Evolutionary conservation across 257 asterid genomes (phyloP).

Genomic region (Lycium ferocissimum): DNA sequence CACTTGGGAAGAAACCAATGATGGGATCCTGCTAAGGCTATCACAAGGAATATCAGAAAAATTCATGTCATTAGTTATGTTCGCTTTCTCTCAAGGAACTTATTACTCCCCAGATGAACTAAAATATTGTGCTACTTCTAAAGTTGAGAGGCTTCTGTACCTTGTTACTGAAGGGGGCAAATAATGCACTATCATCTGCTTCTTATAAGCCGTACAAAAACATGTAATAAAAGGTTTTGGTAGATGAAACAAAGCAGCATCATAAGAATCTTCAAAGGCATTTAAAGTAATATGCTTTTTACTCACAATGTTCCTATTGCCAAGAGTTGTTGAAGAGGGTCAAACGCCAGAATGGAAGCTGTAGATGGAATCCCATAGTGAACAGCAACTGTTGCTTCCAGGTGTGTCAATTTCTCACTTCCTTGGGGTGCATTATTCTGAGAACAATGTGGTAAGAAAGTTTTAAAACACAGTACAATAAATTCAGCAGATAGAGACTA

Average conservation of each 20-base stretch:
- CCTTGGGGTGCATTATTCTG: constrained; percentile 45
- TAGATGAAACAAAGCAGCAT: neutral
- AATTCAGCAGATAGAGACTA: constrained; percentile 21
- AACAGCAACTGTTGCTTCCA: constrained; percentile 64
- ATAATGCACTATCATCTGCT: constrained; percentile 11
- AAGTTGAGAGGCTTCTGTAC: constrained; percentile 9
- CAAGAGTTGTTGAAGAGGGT: constrained; percentile 81
- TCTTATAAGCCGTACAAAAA: neutral
- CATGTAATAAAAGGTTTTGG: neutral
- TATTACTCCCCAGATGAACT: neutral
- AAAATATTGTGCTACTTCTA: neutral
- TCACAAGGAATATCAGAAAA: constrained; percentile 2
- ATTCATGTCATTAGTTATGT: constrained; percentile 3
- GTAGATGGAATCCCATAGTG: constrained; percentile 97
- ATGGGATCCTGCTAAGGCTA: constrained; percentile 4
- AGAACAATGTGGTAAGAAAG: constrained; percentile 29
- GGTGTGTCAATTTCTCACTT: constrained; percentile 47
- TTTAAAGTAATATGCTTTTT: constrained; percentile 1
- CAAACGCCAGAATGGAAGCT: constrained; percentile 84
- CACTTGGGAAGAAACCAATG: neutral
- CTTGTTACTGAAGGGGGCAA: neutral
- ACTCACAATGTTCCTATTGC: constrained; percentile 94
- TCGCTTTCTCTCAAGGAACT: constrained; percentile 10
- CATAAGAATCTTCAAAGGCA: constrained; percentile 11
- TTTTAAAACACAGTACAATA: constrained; percentile 19